Evolutionary conservation across 768 basidiomycete genomes (phyloP), one percentile per base, ranked within the genome.

Genomic region (Dendrothele bispora): DNA sequence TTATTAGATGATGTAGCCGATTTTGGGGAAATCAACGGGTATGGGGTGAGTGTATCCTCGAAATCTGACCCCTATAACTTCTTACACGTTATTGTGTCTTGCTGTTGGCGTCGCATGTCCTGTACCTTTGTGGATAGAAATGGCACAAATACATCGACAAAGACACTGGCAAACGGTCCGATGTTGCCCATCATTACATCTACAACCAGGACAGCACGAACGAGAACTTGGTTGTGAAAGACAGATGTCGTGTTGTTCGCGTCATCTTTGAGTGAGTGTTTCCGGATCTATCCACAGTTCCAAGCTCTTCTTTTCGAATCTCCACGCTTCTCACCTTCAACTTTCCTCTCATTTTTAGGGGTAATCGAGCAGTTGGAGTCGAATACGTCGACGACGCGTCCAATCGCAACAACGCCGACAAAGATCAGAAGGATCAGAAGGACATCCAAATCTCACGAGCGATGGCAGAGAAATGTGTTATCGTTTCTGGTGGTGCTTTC

Each of bases 91-190:
- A 47, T 36, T 47, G 21, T 11, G 27, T 21, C 7, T 7, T 25
- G n/a, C n/a, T n/a, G n/a, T n/a, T n/a, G n/a, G n/a, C n/a, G n/a
- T n/a, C n/a, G n/a, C n/a, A 21, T 46, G 3, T 28, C 4, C 25
- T 12, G 8, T 10, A 11, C 32, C 18, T 18, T 15, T 46, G 68
- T 65, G n/a, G n/a, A n/a, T n/a, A n/a, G n/a, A n/a, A n/a, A n/a
- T 46, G 68, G 66, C 6, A 7, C 20, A 78, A 73, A 38, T 77
- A 72, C 58, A 65, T 78, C 26, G 57, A 69, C 42, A 56, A 46
- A 1, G 50, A 57, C 18, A 73, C 65, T 3, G 73, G 74, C 7
- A 56, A 29, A 18, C 68, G 74, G 15, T 70, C 72, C 0, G 73
- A 76, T 44, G 55, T 67, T 4, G 60, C 74, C 2, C 64, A 67